Percentiles rank a stretch among this genome's conserved stretches.
Evolutionary conservation across 768 basidiomycete genomes (phyloP).

Genomic region (Favolaschia claudopus): DNA sequence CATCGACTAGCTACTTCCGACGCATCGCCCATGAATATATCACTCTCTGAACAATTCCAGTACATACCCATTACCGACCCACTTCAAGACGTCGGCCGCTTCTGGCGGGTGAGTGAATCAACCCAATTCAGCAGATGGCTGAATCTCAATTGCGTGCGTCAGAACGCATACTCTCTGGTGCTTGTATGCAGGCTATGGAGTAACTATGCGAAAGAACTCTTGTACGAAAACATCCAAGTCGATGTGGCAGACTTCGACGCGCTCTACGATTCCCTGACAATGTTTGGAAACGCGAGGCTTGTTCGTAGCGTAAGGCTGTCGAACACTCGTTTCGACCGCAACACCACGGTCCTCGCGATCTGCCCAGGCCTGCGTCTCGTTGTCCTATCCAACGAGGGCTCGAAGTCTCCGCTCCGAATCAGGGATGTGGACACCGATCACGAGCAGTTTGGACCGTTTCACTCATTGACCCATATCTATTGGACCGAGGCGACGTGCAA

Average conservation of each 20-base stretch:
- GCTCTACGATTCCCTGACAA: background rate
- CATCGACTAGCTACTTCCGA: constrained; percentile 13
- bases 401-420: background rate
- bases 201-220: constrained; percentile 6
- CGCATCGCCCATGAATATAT: background rate
- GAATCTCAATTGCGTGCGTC: background rate
- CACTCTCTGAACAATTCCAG: background rate
- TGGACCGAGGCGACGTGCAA: no score
- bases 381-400: background rate
- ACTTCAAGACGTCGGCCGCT: background rate
- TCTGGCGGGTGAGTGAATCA: constrained; percentile 1
- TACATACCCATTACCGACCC: background rate
- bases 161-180: constrained; percentile 7
- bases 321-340: constrained; percentile 3
- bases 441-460: background rate
- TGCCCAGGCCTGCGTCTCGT: constrained; percentile 12
- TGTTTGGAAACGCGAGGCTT: background rate
- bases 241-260: background rate
- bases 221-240: constrained; percentile 15
- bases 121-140: no score
- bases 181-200: constrained; percentile 22
- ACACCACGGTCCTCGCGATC: background rate
- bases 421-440: background rate
- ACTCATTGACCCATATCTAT: no score
- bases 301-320: constrained; percentile 21